phyloP scores from a whole-genome alignment of 2,329 filamentous ascomycete genomes.

The Colletotrichum viniferum region DNA sequence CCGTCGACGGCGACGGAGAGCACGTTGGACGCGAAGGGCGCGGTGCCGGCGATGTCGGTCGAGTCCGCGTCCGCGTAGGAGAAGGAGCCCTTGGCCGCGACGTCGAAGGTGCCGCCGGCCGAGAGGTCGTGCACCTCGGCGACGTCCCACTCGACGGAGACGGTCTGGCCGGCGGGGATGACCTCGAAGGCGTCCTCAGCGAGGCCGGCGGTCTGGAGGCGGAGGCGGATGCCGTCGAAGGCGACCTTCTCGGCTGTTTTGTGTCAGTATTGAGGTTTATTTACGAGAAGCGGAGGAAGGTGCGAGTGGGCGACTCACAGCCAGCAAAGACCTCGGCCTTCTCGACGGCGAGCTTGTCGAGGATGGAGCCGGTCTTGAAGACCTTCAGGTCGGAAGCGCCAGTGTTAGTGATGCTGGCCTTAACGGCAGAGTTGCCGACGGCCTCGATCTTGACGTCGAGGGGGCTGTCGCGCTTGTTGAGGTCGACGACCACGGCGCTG shows the following conservation, averaged over 20 bases:
- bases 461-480: slow-evolving; percentile 42
- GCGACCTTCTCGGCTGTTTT: slow-evolving; percentile 42
- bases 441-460: slow-evolving; percentile 51
- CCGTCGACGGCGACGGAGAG: slow-evolving; percentile 63
- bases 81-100: slow-evolving; percentile 61
- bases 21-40: slow-evolving; percentile 64
- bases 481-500: slow-evolving; percentile 36
- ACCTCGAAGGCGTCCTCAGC: slow-evolving; percentile 53
- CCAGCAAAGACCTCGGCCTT: slow-evolving; percentile 55
- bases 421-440: slow-evolving; percentile 56
- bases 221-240: slow-evolving; percentile 59
- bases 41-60: slow-evolving; percentile 56
- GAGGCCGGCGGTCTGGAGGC: slow-evolving; percentile 48
- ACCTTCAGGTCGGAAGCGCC: slow-evolving; percentile 54
- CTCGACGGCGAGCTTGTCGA: slow-evolving; percentile 57
- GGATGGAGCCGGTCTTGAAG: slow-evolving; percentile 57
- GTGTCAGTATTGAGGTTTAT: background rate
- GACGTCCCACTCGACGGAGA: slow-evolving; percentile 59
- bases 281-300: background rate
- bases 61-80: slow-evolving; percentile 57
- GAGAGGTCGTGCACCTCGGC: slow-evolving; percentile 59
- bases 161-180: slow-evolving; percentile 52
- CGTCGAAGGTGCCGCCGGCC: slow-evolving; percentile 57
- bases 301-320: slow-evolving; percentile 35
- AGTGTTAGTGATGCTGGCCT: slow-evolving; percentile 58